These are phyloP conservation scores for Tephrocybe sp. DNA, from an alignment of 768 basidiomycete species.

Conservation along the genomic window DNA sequence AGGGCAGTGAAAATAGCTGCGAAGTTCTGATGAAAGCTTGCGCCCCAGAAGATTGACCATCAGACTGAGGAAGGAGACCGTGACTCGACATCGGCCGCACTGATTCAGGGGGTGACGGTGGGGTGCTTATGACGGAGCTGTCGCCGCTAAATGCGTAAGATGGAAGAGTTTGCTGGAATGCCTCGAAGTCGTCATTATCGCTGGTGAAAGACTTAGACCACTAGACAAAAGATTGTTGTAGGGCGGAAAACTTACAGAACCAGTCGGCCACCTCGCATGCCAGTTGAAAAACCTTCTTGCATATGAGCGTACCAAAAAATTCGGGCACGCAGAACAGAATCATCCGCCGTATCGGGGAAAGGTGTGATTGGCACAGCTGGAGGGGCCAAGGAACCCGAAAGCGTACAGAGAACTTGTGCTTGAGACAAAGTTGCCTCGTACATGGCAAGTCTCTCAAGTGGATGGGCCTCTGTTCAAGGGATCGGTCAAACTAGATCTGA, in stretches of 20 bases:
- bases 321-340: slow-evolving; percentile 66
- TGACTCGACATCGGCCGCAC: slow-evolving; percentile 16
- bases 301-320: slow-evolving; percentile 90
- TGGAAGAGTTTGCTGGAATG: slow-evolving; percentile 67
- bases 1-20: slow-evolving; percentile 64
- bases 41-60: slow-evolving; percentile 19
- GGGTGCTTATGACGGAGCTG: slow-evolving; percentile 14
- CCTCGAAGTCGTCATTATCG: slow-evolving; percentile 69
- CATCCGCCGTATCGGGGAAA: slow-evolving; percentile 50
- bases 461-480: slow-evolving; percentile 35
- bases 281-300: slow-evolving; percentile 81
- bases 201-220: slow-evolving; percentile 30
- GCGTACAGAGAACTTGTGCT: slow-evolving; percentile 69
- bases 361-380: slow-evolving; percentile 26
- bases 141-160: slow-evolving; percentile 27
- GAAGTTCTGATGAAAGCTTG: slow-evolving; percentile 52
- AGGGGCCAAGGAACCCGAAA: slow-evolving; percentile 34
- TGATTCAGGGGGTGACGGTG: slow-evolving; percentile 15
- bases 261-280: slow-evolving; percentile 81
- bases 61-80: slow-evolving; percentile 7
- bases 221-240: not conserved
- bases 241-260: slow-evolving; percentile 53
- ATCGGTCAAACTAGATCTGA: slow-evolving; percentile 9
- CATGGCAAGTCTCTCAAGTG: slow-evolving; percentile 56
- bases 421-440: slow-evolving; percentile 85